Percentiles rank a stretch among this genome's conserved stretches.
Conservation (phyloP, 495 filamentous ascomycete genomes). For the Podospora bellae-mahoneyi region DNA sequence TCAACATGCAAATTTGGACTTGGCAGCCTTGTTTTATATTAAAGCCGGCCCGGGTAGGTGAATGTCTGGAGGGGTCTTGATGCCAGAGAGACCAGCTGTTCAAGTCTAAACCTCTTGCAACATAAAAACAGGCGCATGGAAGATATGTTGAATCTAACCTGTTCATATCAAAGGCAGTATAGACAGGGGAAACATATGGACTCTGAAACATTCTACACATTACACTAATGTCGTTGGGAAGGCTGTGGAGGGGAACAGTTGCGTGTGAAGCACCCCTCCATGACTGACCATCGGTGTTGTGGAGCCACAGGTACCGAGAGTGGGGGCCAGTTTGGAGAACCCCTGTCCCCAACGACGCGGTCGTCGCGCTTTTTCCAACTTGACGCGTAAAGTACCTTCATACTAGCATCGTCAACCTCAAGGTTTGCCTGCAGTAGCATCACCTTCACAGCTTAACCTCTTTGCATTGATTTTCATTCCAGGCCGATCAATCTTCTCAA, state of each 20-base stretch:
- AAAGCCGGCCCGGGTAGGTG: too few species aligned
- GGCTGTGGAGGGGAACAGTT: too few species aligned
- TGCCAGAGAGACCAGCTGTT: too few species aligned
- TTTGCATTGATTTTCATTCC: not conserved
- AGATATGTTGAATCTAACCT: too few species aligned
- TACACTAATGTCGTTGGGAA: too few species aligned
- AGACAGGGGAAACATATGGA: too few species aligned
- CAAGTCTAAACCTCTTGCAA: too few species aligned
- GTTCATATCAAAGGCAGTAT: too few species aligned
- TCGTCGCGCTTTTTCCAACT: constrained; percentile 3
- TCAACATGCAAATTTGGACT: not conserved
- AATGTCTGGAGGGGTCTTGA: too few species aligned
- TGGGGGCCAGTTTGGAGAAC: constrained; percentile 9
- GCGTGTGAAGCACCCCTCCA: not conserved
- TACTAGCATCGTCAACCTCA: not conserved
- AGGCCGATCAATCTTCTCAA: not conserved
- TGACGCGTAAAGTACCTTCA: not conserved
- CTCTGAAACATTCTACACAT: too few species aligned
- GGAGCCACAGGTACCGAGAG: not conserved
- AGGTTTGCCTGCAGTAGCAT: not conserved
- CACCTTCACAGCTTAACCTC: not conserved
- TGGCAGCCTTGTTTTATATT: too few species aligned
- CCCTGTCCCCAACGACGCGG: not conserved
- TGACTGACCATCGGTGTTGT: not conserved
- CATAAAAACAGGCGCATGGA: too few species aligned